phyloP scores from a whole-genome alignment of 129 eudicot genomes.

The Rutidosis leptorrhynchoides region DNA sequence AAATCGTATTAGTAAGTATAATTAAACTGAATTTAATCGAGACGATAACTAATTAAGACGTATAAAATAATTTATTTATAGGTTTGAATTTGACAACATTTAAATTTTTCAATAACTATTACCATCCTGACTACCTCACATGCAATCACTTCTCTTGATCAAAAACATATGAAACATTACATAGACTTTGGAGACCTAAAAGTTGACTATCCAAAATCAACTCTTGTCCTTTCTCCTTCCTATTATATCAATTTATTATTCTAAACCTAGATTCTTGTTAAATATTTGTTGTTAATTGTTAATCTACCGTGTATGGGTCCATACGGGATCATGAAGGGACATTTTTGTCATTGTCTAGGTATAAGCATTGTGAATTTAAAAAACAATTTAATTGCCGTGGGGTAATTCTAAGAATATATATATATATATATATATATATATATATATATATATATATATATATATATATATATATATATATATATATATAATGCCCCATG shows the following conservation, averaged over 20 bases:
- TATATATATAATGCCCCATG: too few relatives aligned
- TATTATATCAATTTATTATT: background rate
- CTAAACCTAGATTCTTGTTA: background rate
- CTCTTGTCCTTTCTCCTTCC: conserved; percentile 13
- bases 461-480: too few relatives aligned
- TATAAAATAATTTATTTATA: background rate
- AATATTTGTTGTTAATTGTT: background rate
- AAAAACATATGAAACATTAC: background rate
- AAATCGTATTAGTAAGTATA: too few relatives aligned
- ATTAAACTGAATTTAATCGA: too few relatives aligned
- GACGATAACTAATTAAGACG: too few relatives aligned
- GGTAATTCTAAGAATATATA: too few relatives aligned
- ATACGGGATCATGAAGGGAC: conserved; percentile 19
- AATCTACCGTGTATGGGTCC: conserved; percentile 20
- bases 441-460: too few relatives aligned
- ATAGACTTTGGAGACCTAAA: conserved; percentile 41
- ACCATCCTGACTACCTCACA: conserved; percentile 17
- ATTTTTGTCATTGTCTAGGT: conserved; percentile 16
- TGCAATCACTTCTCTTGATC: conserved; percentile 7
- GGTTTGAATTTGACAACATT: background rate
- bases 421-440: too few relatives aligned
- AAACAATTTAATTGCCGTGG: too few relatives aligned
- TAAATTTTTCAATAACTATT: conserved; percentile 14
- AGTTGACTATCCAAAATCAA: conserved; percentile 37
- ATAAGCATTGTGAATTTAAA: background rate